Evolutionary conservation across 2,329 filamentous ascomycete genomes (phyloP).

Genomic region (Karstenula rhodostoma): DNA sequence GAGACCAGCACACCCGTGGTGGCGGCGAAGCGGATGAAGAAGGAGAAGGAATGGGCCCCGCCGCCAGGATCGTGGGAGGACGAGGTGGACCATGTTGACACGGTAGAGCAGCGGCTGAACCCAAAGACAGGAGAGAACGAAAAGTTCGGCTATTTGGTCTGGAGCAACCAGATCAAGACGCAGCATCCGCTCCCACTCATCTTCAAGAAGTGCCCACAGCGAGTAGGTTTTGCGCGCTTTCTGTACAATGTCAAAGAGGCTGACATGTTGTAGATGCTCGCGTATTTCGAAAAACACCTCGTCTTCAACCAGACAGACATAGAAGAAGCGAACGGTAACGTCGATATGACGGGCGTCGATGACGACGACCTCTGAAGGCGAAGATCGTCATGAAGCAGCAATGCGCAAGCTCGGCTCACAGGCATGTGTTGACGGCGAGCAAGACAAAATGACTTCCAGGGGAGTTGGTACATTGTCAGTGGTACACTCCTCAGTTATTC

Average conservation of each 20-base stretch:
- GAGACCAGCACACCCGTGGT: slow-evolving; percentile 34
- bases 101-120: slow-evolving; percentile 68
- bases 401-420: background rate
- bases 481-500: background rate
- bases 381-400: background rate
- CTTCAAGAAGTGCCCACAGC: slow-evolving; percentile 80
- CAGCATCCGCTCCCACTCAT: slow-evolving; percentile 74
- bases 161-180: slow-evolving; percentile 77
- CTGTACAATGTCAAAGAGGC: background rate
- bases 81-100: slow-evolving; percentile 73
- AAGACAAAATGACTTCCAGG: background rate
- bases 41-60: slow-evolving; percentile 66
- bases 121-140: slow-evolving; percentile 55
- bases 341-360: slow-evolving; percentile 10
- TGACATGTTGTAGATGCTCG: slow-evolving; percentile 47
- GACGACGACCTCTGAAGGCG: slow-evolving; percentile 6
- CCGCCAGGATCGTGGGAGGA: slow-evolving; percentile 82
- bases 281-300: slow-evolving; percentile 61
- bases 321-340: slow-evolving; percentile 25
- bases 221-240: slow-evolving; percentile 53
- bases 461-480: background rate
- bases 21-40: slow-evolving; percentile 47
- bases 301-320: slow-evolving; percentile 30
- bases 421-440: background rate
- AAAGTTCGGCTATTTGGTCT: slow-evolving; percentile 74